These are phyloP conservation scores for Acanthamoeba lenticulata DNA, from an alignment of 208 protist genomes.

Conservation along the genomic window DNA sequence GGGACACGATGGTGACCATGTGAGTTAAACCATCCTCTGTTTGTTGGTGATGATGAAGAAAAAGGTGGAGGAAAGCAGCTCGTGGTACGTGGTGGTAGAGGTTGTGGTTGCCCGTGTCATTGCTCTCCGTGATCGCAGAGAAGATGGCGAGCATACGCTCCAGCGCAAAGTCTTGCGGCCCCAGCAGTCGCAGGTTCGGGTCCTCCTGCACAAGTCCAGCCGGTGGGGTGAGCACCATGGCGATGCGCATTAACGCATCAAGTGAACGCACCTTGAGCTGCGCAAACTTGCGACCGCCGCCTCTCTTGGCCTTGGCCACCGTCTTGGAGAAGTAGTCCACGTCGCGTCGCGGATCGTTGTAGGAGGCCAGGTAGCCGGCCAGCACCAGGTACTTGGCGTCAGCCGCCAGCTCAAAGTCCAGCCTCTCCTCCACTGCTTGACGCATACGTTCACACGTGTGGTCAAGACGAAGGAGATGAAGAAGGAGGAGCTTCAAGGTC, in stretches of 20 bases:
- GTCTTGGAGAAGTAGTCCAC: conserved; percentile 20
- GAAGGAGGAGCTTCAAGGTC: background rate
- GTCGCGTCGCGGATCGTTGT: conserved; percentile 51
- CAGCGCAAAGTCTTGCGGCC: background rate
- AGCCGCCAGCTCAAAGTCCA: conserved; percentile 24
- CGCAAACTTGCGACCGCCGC: background rate
- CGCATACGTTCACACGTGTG: background rate
- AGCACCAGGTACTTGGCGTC: conserved; percentile 39
- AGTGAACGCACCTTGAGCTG: background rate
- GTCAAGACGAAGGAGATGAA: background rate
- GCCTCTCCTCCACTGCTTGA: background rate
- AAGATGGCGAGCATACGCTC: conserved; percentile 28
- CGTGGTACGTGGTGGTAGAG: background rate
- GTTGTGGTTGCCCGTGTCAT: conserved; percentile 10
- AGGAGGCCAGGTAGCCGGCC: conserved; percentile 16
- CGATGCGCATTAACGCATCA: too few species aligned
- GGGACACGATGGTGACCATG: background rate
- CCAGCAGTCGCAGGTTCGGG: background rate
- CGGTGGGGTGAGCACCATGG: too few species aligned
- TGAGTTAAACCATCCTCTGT: too few species aligned
- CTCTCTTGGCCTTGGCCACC: background rate
- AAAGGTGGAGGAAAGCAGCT: too few species aligned
- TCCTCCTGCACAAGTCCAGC: background rate
- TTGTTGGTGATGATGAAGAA: background rate
- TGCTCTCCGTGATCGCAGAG: background rate